Evolutionary conservation across 768 basidiomycete genomes (phyloP).

Genomic region (Suillus lakei): DNA sequence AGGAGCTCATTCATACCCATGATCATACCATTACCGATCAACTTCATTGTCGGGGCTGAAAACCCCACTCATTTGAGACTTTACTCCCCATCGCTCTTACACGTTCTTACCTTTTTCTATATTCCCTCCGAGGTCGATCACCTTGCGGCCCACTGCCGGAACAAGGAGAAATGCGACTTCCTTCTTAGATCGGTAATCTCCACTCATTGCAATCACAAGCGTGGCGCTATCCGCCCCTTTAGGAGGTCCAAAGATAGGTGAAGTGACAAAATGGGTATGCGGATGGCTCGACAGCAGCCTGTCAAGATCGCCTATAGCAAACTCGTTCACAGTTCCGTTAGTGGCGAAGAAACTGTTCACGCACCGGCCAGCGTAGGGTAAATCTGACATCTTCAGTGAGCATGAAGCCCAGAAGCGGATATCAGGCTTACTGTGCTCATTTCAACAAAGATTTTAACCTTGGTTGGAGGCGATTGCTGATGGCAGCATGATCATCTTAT

Average conservation of each 20-base stretch:
- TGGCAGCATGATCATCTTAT: slow-evolving; percentile 9
- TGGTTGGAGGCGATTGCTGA: slow-evolving; percentile 48
- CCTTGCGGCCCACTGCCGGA: slow-evolving; percentile 78
- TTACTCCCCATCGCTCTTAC: background rate
- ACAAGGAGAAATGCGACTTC: slow-evolving; percentile 78
- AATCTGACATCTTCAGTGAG: slow-evolving; percentile 42
- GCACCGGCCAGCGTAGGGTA: slow-evolving; percentile 58
- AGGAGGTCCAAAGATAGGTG: slow-evolving; percentile 81
- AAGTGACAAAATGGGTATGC: slow-evolving; percentile 70
- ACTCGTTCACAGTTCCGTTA: background rate
- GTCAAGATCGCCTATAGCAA: slow-evolving; percentile 65
- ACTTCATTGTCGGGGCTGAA: slow-evolving; percentile 71
- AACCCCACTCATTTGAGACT: background rate
- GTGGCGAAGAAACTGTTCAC: background rate
- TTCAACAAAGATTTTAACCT: slow-evolving; percentile 81
- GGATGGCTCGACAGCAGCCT: slow-evolving; percentile 59
- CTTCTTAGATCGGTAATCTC: slow-evolving; percentile 83
- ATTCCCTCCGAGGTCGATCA: slow-evolving; percentile 83
- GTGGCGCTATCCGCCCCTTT: slow-evolving; percentile 64
- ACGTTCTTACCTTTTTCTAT: slow-evolving; percentile 69
- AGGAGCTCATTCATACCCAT: slow-evolving; percentile 78
- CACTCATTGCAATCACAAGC: slow-evolving; percentile 78
- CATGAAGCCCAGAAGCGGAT: background rate
- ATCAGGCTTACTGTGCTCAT: slow-evolving; percentile 70
- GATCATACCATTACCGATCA: slow-evolving; percentile 84